Conservation (phyloP, 192 early-diverging fungal genomes). For the Diversispora eburnea region DNA sequence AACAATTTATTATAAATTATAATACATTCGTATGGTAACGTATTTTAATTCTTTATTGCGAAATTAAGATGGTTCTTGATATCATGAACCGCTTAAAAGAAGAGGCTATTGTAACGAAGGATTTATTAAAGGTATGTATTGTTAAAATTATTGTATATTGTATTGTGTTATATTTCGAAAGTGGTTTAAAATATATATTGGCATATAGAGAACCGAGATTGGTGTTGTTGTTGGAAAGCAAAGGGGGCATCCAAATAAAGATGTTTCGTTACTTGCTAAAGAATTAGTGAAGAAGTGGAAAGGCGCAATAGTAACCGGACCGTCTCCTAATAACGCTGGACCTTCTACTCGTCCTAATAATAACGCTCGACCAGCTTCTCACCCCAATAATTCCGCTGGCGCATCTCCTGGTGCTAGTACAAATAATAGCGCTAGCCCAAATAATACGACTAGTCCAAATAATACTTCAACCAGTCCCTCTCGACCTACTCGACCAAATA, state of each 20-base stretch:
- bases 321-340: slow-evolving; percentile 34
- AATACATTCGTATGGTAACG: too few relatives aligned
- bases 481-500: slow-evolving; percentile 24
- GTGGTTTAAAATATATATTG: background rate
- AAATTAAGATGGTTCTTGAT: slow-evolving; percentile 5
- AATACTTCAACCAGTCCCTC: too few relatives aligned
- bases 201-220: slow-evolving; percentile 67
- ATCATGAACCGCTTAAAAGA: slow-evolving; percentile 14
- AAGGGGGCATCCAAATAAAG: slow-evolving; percentile 56
- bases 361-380: too few relatives aligned
- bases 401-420: too few relatives aligned
- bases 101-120: slow-evolving; percentile 6
- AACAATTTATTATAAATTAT: too few relatives aligned
- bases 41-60: too few relatives aligned
- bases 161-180: background rate
- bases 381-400: too few relatives aligned
- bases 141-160: background rate
- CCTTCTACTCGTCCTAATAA: slow-evolving; percentile 36
- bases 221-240: slow-evolving; percentile 75
- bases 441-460: too few relatives aligned
- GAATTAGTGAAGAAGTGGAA: slow-evolving; percentile 83
- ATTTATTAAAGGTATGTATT: slow-evolving; percentile 9
- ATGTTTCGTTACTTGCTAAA: slow-evolving; percentile 60
- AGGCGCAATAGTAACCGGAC: slow-evolving; percentile 40
- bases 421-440: too few relatives aligned